A percentile compares a stretch with the other conserved stretches of the same genome.
These are phyloP conservation scores for Allantophomopsis lycopodina DNA, from an alignment of 2,329 filamentous ascomycete genomes.

Conservation along the genomic window DNA sequence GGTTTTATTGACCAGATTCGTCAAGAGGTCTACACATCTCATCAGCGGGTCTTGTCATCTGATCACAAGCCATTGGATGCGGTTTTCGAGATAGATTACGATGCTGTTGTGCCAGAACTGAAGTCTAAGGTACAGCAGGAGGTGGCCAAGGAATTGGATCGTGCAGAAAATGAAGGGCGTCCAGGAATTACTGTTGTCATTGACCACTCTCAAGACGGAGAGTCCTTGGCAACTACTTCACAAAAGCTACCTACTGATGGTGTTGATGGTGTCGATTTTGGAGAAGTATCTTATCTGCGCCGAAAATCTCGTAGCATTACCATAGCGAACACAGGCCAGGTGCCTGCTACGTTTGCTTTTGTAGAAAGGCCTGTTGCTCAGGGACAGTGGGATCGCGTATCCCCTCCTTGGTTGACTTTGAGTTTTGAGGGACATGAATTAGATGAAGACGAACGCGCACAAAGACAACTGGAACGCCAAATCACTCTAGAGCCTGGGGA, in stretches of 20 bases:
- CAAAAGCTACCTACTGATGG: slow-evolving; percentile 14
- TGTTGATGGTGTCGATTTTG: slow-evolving; percentile 58
- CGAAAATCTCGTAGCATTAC: slow-evolving; percentile 57
- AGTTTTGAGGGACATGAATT: slow-evolving; percentile 42
- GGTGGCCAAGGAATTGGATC: slow-evolving; percentile 76
- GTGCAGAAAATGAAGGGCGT: slow-evolving; percentile 79
- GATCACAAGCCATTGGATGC: slow-evolving; percentile 90
- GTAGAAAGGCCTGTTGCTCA: slow-evolving; percentile 58
- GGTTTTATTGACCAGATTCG: slow-evolving; percentile 39
- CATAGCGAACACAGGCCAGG: slow-evolving; percentile 82
- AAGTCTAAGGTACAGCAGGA: slow-evolving; percentile 78
- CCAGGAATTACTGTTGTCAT: slow-evolving; percentile 74
- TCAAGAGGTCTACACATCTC: slow-evolving; percentile 63
- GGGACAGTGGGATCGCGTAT: slow-evolving; percentile 21
- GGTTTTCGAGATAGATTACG: slow-evolving; percentile 72
- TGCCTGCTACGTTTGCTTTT: slow-evolving; percentile 68
- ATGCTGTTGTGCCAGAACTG: slow-evolving; percentile 72
- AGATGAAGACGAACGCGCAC: slow-evolving; percentile 9
- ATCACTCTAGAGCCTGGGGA: slow-evolving; percentile 76
- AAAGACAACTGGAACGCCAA: slow-evolving; percentile 9
- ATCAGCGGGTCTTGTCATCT: slow-evolving; percentile 81
- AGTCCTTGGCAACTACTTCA: slow-evolving; percentile 15
- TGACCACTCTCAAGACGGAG: slow-evolving; percentile 36
- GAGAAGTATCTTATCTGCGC: slow-evolving; percentile 55
- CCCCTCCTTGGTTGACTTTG: slow-evolving; percentile 58